Evolutionary conservation across 108 stramenopile species (phyloP), one percentile per base, ranked within the genome.

Genomic region (Epipyxis sp.): DNA sequence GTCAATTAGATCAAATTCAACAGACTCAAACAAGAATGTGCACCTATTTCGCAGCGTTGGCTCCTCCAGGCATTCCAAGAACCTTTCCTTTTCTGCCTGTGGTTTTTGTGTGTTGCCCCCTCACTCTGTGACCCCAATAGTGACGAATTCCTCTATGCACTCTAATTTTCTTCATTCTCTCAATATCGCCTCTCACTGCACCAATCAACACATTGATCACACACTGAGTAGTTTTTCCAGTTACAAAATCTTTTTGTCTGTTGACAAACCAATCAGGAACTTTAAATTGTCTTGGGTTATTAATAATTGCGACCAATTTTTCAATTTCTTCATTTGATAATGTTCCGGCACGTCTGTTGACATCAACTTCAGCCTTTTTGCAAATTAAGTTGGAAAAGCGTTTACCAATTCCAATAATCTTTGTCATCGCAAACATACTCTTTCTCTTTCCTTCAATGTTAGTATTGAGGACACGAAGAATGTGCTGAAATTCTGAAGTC

Each of bases 41-140:
- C n/a, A n/a, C n/a, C n/a, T 74, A 74, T 32, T 74, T 74, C 41
- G 71, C 46, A 65, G 61, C 61, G 71, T 74, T 74, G 34, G 71
- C 71, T 54, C 71, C 71, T 13, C 71, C 71, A 74, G 71, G 71
- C 71, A 74, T 74, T 16, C 71, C 71, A 74, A 32, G 46, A 74
- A 42, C 42, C 50, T 57, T 74, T 16, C 71, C 71, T 32, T 74
- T 91, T 84, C 98, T 94, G 87, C 97, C 97, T 80, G 98, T 98
- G 82, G 98, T 96, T 91, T 94, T 95, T 79, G 98, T 99, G 96
- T 98, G 98, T 91, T 99, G 98, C 78, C 98, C 98, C 89, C 98
- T 94, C 44, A 99, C 98, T 76, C 97, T 91, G 86, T 97, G 88
- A 76, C 94, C 93, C 98, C 97, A 98, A 95, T 93, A 97, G 94